phyloP scores from a whole-genome alignment of 176 grass and related monocot genomes.

The Rhynchospora tenuis region DNA sequence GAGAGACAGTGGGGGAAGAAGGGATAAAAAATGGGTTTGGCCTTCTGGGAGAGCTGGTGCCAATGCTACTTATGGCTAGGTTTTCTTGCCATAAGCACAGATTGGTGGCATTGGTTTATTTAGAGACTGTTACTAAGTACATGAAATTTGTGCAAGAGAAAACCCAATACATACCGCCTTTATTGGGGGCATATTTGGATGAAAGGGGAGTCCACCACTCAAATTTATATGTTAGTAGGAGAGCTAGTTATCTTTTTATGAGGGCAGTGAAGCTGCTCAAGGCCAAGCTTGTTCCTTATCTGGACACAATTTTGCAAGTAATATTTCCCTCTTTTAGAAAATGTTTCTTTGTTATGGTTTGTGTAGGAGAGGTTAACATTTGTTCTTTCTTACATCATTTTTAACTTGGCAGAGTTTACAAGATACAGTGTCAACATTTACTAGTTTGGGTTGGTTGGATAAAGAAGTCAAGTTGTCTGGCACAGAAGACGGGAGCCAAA shows the following conservation, averaged over 20 bases:
- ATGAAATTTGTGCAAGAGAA: constrained; percentile 92
- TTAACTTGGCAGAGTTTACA: constrained; percentile 56
- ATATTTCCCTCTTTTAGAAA: constrained; percentile 10
- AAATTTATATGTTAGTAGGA: constrained; percentile 68
- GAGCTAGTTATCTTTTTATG: constrained; percentile 93
- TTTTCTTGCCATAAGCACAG: constrained; percentile 79
- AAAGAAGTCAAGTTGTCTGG: constrained; percentile 55
- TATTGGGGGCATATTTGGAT: constrained; percentile 78
- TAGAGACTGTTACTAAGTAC: constrained; percentile 75
- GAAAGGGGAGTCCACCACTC: constrained; percentile 79
- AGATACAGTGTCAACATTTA: constrained; percentile 66
- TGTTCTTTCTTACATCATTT: constrained; percentile 22
- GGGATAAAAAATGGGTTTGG: constrained; percentile 59
- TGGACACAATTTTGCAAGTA: constrained; percentile 91
- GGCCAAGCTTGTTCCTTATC: constrained; percentile 72
- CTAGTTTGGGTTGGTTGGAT: constrained; percentile 41
- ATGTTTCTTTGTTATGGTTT: constrained; percentile 26
- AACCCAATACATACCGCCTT: constrained; percentile 58
- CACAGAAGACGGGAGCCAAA: constrained; percentile 95
- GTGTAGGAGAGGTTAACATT: constrained; percentile 7
- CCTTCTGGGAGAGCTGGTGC: constrained; percentile 59
- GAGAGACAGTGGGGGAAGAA: constrained; percentile 69
- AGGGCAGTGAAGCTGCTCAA: constrained; percentile 80
- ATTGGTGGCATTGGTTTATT: constrained; percentile 76
- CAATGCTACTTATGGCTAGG: constrained; percentile 71